Conservation (phyloP, 169 alveolate species). For the Cryptosporidium viatorum region DNA sequence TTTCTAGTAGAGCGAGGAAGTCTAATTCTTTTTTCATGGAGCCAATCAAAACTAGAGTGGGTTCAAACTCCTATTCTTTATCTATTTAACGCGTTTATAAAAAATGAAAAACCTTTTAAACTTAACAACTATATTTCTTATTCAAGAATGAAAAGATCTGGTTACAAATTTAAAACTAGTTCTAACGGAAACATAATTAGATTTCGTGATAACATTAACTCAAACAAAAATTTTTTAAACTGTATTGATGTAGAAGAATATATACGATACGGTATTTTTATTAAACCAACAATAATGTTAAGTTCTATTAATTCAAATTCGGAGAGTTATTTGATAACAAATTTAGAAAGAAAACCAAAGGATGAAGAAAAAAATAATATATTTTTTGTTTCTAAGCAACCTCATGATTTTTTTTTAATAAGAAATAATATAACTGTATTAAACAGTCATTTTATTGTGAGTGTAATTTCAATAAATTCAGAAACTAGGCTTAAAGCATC, state of each 20-base stretch:
- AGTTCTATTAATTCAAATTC: not conserved
- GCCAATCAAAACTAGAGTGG: conserved; percentile 3
- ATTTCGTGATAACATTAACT: not conserved
- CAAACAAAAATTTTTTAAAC: not conserved
- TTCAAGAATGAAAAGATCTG: conserved; percentile 57
- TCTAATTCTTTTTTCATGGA: conserved; percentile 65
- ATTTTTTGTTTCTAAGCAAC: conserved; percentile 6
- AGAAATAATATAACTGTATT: not conserved
- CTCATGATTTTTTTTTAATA: conserved; percentile 9
- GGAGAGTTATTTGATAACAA: not conserved
- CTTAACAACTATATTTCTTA: conserved; percentile 23
- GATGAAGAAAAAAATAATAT: not conserved
- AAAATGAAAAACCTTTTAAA: not conserved
- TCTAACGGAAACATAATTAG: not conserved
- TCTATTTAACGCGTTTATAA: conserved; percentile 5
- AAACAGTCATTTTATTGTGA: not conserved
- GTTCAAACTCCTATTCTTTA: conserved; percentile 42
- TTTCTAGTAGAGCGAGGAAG: conserved; percentile 66
- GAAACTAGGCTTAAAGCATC: conserved; percentile 32
- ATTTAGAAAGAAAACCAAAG: not conserved
- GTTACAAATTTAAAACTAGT: not conserved
- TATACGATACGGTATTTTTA: not conserved
- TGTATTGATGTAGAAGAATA: not conserved
- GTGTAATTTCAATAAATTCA: conserved; percentile 42
- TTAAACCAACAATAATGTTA: not conserved